Evolutionary conservation across 331 rosid species (phyloP).

Genomic region (Dryas integrifolia): DNA sequence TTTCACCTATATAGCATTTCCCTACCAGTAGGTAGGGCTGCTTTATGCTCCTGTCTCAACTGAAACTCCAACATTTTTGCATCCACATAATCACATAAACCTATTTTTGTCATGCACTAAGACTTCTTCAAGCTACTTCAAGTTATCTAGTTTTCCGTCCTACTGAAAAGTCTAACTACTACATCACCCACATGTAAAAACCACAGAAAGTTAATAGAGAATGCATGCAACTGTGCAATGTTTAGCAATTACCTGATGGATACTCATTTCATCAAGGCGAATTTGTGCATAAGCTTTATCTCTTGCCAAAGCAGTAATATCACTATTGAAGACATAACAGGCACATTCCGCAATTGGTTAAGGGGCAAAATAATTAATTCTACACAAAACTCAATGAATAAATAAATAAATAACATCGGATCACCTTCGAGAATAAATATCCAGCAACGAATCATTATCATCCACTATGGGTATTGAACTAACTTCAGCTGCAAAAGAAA

Average conservation of each 20-base stretch:
- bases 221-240: not conserved
- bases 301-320: conserved; percentile 96
- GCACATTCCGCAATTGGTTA: conserved; percentile 7
- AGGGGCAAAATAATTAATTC: not conserved
- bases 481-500: conserved; percentile 71
- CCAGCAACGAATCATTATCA: conserved; percentile 77
- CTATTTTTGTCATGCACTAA: not conserved
- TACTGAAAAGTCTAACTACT: not conserved
- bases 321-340: conserved; percentile 50
- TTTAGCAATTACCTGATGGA: conserved; percentile 65
- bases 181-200: not conserved
- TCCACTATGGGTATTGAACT: conserved; percentile 96
- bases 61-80: not conserved
- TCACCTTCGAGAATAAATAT: conserved; percentile 91
- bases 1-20: not conserved
- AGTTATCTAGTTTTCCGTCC: not conserved
- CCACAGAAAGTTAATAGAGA: not conserved
- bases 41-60: conserved; percentile 5
- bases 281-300: conserved; percentile 83
- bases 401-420: not conserved
- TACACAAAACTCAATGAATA: conserved; percentile 14
- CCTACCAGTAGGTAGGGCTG: not conserved
- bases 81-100: not conserved
- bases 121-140: not conserved
- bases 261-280: conserved; percentile 74